Conservation (phyloP, 768 basidiomycete species). For the Lentinula guzmanii region DNA sequence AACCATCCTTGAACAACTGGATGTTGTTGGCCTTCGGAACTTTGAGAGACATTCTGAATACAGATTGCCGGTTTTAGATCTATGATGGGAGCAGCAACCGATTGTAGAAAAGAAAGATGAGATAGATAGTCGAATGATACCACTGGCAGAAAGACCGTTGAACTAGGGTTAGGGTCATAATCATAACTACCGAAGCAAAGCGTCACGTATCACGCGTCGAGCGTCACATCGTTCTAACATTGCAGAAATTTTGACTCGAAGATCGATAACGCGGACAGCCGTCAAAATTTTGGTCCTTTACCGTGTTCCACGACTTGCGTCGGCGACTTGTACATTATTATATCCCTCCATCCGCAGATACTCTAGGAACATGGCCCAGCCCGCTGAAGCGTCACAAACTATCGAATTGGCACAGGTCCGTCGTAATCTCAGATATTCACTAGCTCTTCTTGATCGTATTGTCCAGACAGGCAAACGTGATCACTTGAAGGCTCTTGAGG, state of each 20-base stretch:
- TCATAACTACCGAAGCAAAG: not conserved
- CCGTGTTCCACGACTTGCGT: slow-evolving; percentile 2
- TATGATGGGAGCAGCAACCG: not conserved
- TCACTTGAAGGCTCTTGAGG: slow-evolving; percentile 74
- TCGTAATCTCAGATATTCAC: not conserved
- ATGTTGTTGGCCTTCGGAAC: slow-evolving; percentile 85
- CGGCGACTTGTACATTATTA: not conserved
- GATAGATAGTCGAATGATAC: not conserved
- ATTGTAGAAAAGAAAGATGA: not conserved
- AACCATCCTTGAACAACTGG: slow-evolving; percentile 96
- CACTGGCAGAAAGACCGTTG: not conserved
- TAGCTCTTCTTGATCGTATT: slow-evolving; percentile 6
- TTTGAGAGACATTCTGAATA: slow-evolving; percentile 73
- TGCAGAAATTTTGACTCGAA: not conserved
- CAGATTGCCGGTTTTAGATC: not conserved
- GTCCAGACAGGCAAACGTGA: slow-evolving; percentile 93
- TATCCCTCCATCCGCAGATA: not conserved
- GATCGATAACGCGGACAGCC: not conserved
- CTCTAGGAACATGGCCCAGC: not conserved
- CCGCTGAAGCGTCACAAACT: slow-evolving; percentile 36
- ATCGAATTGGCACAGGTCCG: slow-evolving; percentile 59
- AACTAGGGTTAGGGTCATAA: not conserved
- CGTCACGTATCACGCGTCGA: not conserved
- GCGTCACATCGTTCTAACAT: not conserved
- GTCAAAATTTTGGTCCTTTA: slow-evolving; percentile 1